Evolutionary conservation across 1,139 yeast species (phyloP), one percentile per base, ranked within the genome.

Genomic region (Yamadazyma dushanensis): DNA sequence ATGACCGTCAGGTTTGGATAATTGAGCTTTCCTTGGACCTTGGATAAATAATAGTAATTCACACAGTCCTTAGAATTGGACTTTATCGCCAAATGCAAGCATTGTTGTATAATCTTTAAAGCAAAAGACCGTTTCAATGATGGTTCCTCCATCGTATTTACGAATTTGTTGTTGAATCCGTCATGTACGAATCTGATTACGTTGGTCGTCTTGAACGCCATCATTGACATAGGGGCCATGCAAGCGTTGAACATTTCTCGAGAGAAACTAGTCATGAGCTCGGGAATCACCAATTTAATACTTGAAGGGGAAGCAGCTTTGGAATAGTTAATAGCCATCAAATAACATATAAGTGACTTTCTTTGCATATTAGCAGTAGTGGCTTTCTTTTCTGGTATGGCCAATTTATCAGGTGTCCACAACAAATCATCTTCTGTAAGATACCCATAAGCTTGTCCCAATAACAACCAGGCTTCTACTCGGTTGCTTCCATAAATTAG

Each of bases 331-430:
- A 84, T 61, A 0, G 95, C 90, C 87, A 85, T 83, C 23, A 82
- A 56, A 47, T 83, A 88, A 42, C 95, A 83, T 8, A 88, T 49
- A 1, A 90, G 59, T 0, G 96, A 74, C 48, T 76, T 83, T 39
- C 85, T 68, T 54, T 88, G 96, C 3, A 77, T 55, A 13, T 72
- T 63, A 0, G 90, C 89, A 0, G 89, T 83, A 0, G 64, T 57
- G 3, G 64, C 63, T 49, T 84, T 84, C 45, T 83, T 71, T 7
- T 84, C 94, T 0, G 70, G 57, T 0, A 76, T 69, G 24, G 83
- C 83, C 25, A 89, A 61, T 48, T 85, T 85, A 53, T 90, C 97
- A 0, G 96, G 83, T 1, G 92, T 84, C 95, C 96, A 88, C 7
- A 88, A 80, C 37, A 92, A 63, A 46, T 87, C 96, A 56, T 88